Evolutionary conservation across 257 asterid genomes (phyloP).

Genomic region (Nicotiana paniculata): DNA sequence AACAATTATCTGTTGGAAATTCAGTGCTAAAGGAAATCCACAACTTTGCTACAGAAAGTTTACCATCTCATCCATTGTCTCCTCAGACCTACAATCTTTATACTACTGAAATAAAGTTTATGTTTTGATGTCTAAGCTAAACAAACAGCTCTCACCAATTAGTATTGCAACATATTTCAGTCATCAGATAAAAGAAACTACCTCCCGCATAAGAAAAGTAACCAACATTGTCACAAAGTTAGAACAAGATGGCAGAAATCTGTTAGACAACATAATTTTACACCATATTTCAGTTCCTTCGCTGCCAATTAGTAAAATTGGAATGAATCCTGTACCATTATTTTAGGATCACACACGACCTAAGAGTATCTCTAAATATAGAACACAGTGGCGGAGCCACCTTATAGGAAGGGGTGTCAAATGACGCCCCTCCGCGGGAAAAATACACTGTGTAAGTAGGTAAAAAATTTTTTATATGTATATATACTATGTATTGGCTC

Average conservation of each 20-base stretch:
- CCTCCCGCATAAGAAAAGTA: not conserved
- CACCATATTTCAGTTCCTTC: not conserved
- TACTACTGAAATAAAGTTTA: not conserved
- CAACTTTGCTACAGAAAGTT: not conserved
- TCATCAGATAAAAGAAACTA: not conserved
- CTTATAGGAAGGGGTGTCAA: too few relatives aligned
- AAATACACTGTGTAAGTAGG: too few relatives aligned
- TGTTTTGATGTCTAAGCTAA: not conserved
- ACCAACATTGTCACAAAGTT: not conserved
- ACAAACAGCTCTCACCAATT: not conserved
- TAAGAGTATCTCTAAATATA: not conserved
- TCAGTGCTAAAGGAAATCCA: not conserved
- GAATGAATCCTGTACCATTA: not conserved
- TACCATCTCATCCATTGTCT: not conserved
- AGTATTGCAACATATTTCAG: not conserved
- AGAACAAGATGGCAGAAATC: not conserved
- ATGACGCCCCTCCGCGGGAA: too few relatives aligned
- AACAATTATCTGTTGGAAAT: too few relatives aligned
- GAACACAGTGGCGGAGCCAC: too few relatives aligned
- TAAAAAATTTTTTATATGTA: too few relatives aligned
- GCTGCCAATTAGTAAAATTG: not conserved
- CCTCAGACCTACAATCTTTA: not conserved
- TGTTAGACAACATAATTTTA: not conserved
- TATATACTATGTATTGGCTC: too few relatives aligned
- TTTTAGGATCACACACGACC: not conserved